A percentile compares a stretch with the other conserved stretches of the same genome.
These are phyloP conservation scores for Samsoniella hepiali DNA, from an alignment of 2,329 filamentous ascomycete genomes.

Conservation along the genomic window DNA sequence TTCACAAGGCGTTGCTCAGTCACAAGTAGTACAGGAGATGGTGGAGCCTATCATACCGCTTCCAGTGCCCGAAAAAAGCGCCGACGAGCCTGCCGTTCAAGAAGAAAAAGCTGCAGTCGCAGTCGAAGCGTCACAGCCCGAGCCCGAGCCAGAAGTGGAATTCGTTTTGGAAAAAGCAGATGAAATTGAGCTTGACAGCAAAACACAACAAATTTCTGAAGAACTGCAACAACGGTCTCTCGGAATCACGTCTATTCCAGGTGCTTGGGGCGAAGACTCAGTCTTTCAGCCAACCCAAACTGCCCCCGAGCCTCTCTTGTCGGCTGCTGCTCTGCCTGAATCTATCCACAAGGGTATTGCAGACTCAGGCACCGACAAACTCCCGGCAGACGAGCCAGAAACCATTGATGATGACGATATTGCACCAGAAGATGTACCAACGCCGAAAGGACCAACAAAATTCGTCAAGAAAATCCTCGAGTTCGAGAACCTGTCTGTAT, in stretches of 20 bases:
- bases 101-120: background rate
- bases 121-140: background rate
- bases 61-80: background rate
- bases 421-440: slow-evolving; percentile 42
- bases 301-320: slow-evolving; percentile 18
- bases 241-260: slow-evolving; percentile 43
- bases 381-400: background rate
- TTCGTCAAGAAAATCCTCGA: slow-evolving; percentile 54
- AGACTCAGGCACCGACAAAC: background rate
- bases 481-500: slow-evolving; percentile 50
- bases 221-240: background rate
- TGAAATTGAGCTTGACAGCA: background rate
- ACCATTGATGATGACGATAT: background rate
- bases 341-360: background rate
- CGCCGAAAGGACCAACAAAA: slow-evolving; percentile 52
- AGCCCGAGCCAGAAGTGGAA: background rate
- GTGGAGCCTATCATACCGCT: background rate
- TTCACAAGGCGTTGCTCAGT: slow-evolving; percentile 42
- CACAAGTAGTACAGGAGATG: slow-evolving; percentile 3
- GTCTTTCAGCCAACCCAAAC: slow-evolving; percentile 3
- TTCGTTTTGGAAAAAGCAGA: background rate
- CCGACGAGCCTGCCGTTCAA: background rate
- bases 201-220: background rate
- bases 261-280: slow-evolving; percentile 47
- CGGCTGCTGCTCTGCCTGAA: slow-evolving; percentile 7